Conservation (phyloP, 2,329 filamentous ascomycete genomes). For the Aspergillus sergii region DNA sequence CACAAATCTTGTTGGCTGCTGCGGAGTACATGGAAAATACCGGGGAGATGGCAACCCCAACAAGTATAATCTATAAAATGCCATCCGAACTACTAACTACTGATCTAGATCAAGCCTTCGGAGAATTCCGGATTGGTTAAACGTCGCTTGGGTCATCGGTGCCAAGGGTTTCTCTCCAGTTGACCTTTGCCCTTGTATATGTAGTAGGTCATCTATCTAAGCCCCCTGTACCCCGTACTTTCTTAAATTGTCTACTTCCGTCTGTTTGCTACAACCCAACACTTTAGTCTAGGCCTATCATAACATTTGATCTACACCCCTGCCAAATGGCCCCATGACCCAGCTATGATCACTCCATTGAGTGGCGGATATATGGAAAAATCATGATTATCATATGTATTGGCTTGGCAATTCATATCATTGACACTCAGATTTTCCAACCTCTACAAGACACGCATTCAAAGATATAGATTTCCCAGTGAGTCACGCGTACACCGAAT, state of each 20-base stretch:
- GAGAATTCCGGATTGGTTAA: background rate
- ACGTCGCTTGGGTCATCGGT: background rate
- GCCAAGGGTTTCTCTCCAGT: background rate
- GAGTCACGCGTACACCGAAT: background rate
- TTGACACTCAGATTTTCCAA: background rate
- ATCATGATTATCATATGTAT: background rate
- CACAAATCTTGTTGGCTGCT: background rate
- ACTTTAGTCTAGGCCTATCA: background rate
- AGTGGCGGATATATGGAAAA: background rate
- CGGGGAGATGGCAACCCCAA: background rate
- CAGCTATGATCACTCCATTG: background rate
- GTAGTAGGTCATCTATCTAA: background rate
- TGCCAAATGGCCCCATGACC: background rate
- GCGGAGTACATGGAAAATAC: background rate
- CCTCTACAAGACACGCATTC: background rate
- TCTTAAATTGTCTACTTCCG: background rate
- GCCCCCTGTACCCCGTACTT: background rate
- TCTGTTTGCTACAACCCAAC: background rate
- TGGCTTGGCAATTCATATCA: background rate
- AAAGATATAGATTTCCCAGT: background rate
- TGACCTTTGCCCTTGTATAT: background rate
- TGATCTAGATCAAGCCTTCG: background rate
- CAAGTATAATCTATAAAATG: background rate
- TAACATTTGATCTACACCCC: too few species aligned
- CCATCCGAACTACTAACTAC: background rate